Percentiles rank a stretch among this genome's conserved stretches.
Conservation (phyloP, 805 yeast genomes). For the Saccharomycopsis lassenensis region DNA sequence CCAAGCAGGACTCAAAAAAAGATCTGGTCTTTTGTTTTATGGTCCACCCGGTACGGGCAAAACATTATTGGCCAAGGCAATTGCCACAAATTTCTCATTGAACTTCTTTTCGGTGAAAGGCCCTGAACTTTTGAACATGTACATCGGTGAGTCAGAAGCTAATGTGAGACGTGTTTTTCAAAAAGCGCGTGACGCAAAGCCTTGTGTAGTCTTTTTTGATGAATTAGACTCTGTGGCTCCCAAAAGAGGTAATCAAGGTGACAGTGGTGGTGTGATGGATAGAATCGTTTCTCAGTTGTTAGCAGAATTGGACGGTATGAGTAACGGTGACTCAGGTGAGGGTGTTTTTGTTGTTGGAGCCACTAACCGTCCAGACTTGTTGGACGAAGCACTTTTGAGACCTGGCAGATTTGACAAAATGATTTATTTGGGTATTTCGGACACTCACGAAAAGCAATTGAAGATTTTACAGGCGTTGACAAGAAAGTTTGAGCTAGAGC, state of each 20-base stretch:
- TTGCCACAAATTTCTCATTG: constrained; percentile 88
- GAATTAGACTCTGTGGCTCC: constrained; percentile 98
- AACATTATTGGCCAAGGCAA: constrained; percentile 90
- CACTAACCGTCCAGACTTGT: constrained; percentile 88
- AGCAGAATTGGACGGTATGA: constrained; percentile 96
- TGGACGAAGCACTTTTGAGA: constrained; percentile 87
- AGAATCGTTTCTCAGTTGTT: constrained; percentile 90
- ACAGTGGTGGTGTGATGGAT: constrained; percentile 99
- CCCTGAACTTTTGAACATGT: constrained; percentile 93
- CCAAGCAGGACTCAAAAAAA: constrained; percentile 77
- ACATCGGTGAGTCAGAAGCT: constrained; percentile 97
- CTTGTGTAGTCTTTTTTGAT: constrained; percentile 95
- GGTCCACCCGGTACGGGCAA: constrained; percentile 99
- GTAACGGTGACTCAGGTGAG: constrained; percentile 58
- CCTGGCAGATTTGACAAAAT: constrained; percentile 95
- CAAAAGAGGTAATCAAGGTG: constrained; percentile 96
- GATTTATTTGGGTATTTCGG: constrained; percentile 88
- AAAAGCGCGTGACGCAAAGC: constrained; percentile 90
- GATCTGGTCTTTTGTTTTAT: constrained; percentile 89
- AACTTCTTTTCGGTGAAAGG: constrained; percentile 96
- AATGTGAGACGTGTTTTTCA: constrained; percentile 92
- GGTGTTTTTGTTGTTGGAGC: constrained; percentile 99
- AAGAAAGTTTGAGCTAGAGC: constrained; percentile 58
- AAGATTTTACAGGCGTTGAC: constrained; percentile 84
- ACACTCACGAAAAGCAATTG: constrained; percentile 78